Evolutionary conservation across 179 eudicot genomes (phyloP).

Genomic region (Nepenthes alata): DNA sequence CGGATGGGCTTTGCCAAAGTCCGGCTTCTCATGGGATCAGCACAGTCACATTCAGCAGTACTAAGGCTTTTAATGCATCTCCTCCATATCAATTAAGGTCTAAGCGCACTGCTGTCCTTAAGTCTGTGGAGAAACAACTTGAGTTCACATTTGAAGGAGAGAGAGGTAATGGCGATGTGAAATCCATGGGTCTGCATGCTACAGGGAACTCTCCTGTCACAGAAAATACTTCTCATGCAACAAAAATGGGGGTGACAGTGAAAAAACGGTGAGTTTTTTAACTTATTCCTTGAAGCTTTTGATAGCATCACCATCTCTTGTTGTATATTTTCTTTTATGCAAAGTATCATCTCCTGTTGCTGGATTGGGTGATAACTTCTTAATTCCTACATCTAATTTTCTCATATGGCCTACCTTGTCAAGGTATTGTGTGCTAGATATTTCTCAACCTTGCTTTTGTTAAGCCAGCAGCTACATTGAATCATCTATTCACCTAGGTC

Average conservation of each 20-base stretch:
- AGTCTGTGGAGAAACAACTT: conserved; percentile 83
- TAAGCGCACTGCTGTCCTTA: conserved; percentile 45
- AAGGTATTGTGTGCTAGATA: too few relatives aligned
- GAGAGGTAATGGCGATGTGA: conserved; percentile 15
- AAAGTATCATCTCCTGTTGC: too few relatives aligned
- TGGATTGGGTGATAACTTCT: too few relatives aligned
- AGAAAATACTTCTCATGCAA: conserved; percentile 25
- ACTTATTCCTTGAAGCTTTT: not conserved
- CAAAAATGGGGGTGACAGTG: conserved; percentile 31
- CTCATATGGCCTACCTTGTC: too few relatives aligned
- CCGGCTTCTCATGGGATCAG: conserved; percentile 21
- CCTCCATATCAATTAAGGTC: conserved; percentile 70
- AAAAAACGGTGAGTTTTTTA: too few relatives aligned
- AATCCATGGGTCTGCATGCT: conserved; percentile 20
- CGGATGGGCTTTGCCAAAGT: conserved; percentile 21
- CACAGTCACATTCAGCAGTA: conserved; percentile 17
- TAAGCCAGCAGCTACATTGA: too few relatives aligned
- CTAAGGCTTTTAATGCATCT: conserved; percentile 56
- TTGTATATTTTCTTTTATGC: too few relatives aligned
- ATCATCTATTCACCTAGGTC: too few relatives aligned
- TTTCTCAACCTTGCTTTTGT: too few relatives aligned
- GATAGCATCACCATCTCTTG: not conserved
- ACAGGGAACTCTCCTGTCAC: conserved; percentile 25
- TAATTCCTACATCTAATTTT: too few relatives aligned
- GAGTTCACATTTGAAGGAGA: conserved; percentile 40